phyloP scores from a whole-genome alignment of 164 flowering plant genomes.

The Magnolia kwangsiensis region DNA sequence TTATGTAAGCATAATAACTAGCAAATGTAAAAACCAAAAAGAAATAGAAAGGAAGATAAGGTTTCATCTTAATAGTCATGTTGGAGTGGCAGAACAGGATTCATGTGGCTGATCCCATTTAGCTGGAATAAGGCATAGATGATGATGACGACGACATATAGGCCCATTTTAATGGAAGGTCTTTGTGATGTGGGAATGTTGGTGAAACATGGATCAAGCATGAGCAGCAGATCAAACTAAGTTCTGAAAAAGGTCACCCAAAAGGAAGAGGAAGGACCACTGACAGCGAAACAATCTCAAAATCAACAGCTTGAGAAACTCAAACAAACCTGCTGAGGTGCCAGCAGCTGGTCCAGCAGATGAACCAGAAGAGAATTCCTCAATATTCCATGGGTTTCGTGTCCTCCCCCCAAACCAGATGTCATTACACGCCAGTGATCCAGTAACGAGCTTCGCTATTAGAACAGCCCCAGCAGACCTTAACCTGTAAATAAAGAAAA shows the following conservation, averaged over 20 bases:
- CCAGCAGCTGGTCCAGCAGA: conserved; percentile 94
- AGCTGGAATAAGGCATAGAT: too few species aligned
- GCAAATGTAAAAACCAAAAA: too few species aligned
- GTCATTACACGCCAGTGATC: conserved; percentile 90
- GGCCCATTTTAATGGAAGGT: too few species aligned
- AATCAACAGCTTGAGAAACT: background rate
- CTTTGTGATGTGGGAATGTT: background rate
- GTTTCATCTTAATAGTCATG: background rate
- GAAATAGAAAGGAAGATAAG: too few species aligned
- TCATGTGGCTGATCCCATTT: background rate
- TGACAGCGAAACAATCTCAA: background rate
- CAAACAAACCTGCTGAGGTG: conserved; percentile 75
- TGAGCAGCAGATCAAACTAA: background rate
- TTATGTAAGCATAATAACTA: too few species aligned
- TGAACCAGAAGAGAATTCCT: conserved; percentile 88
- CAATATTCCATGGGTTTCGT: conserved; percentile 93
- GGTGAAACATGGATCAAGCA: background rate
- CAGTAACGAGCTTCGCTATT: conserved; percentile 83
- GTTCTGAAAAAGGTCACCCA: background rate
- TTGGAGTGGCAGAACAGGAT: background rate
- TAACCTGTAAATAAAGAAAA: conserved; percentile 39
- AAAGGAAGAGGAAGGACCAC: background rate
- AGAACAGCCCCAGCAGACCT: conserved; percentile 84
- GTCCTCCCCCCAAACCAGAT: conserved; percentile 99
- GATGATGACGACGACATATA: too few species aligned